Evolutionary conservation across 768 basidiomycete genomes (phyloP).

Genomic region (Pisolithus orientalis): DNA sequence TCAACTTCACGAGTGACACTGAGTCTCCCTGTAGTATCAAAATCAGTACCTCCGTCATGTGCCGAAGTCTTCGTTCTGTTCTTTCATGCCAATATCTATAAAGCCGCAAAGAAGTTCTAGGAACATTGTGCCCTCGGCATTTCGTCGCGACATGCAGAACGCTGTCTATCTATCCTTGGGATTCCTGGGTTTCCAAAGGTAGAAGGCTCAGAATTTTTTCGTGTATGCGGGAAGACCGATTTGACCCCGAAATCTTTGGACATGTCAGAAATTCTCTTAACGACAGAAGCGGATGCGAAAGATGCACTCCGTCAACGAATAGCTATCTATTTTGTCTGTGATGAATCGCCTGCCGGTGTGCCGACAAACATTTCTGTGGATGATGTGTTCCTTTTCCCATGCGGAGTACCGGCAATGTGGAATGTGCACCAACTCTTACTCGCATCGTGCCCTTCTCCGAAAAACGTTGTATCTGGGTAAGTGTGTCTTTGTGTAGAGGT

Average conservation of each 20-base stretch:
- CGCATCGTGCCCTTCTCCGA: conserved; percentile 45
- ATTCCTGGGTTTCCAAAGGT: conserved; percentile 14
- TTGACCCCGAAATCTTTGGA: conserved; percentile 34
- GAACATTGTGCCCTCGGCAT: conserved; percentile 91
- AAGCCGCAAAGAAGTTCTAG: conserved; percentile 88
- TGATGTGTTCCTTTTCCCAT: conserved; percentile 83
- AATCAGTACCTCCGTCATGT: conserved; percentile 25
- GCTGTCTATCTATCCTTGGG: conserved; percentile 65
- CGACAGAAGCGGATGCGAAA: conserved; percentile 75
- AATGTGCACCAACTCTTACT: conserved; percentile 56
- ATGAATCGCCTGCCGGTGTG: too few species aligned
- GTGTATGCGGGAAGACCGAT: conserved; percentile 35
- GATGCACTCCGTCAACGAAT: conserved; percentile 79
- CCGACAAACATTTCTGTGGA: conserved; percentile 23
- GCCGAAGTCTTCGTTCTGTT: conserved; percentile 77
- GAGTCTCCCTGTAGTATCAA: conserved; percentile 12
- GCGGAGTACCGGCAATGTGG: conserved; percentile 61
- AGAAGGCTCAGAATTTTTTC: conserved; percentile 21
- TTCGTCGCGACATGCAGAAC: conserved; percentile 82
- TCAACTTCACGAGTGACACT: conserved; percentile 1
- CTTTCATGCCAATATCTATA: conserved; percentile 56
- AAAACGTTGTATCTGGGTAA: conserved; percentile 93
- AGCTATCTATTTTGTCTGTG: too few species aligned
- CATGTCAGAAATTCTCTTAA: conserved; percentile 57
- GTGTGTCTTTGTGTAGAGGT: conserved; percentile 12